Conservation (phyloP, 2,329 filamentous ascomycete species). For the Blumeria hordei region DNA sequence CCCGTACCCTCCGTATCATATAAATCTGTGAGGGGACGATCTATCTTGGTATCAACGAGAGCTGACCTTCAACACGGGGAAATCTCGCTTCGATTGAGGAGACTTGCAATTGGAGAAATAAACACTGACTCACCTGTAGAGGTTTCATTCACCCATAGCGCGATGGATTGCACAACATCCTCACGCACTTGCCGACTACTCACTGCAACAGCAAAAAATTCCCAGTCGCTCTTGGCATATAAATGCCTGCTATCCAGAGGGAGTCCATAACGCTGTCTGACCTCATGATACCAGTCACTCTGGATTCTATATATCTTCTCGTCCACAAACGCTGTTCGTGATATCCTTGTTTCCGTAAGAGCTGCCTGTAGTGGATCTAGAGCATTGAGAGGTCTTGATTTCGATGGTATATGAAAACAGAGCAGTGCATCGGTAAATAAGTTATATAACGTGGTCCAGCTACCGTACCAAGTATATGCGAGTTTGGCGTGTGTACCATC, state of each 20-base stretch:
- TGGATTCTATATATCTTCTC: constrained; percentile 54
- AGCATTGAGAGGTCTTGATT: constrained; percentile 6
- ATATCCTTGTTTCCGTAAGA: constrained; percentile 5
- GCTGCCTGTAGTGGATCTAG: constrained; percentile 8
- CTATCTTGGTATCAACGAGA: constrained; percentile 13
- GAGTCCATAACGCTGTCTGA: too few species aligned
- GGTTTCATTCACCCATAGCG: constrained; percentile 67
- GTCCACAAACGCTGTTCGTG: constrained; percentile 37
- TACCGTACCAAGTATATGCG: constrained; percentile 50
- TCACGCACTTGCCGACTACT: constrained; percentile 37
- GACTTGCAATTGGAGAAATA: too few species aligned
- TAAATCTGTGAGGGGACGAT: constrained; percentile 57
- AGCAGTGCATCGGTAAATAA: constrained; percentile 48
- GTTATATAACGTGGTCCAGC: constrained; percentile 51
- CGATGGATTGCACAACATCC: constrained; percentile 50
- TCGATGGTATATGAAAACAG: constrained; percentile 41
- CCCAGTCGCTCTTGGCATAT: too few species aligned
- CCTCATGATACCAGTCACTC: too few species aligned
- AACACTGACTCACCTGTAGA: constrained; percentile 27
- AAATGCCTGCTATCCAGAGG: too few species aligned
- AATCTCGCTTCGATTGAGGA: too few species aligned
- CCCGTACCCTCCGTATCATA: constrained; percentile 61
- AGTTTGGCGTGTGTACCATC: constrained; percentile 44
- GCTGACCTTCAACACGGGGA: too few species aligned
- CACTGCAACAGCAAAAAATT: too few species aligned